phyloP scores from a whole-genome alignment of 345 rosid genomes.

The Arabis hirsuta region DNA sequence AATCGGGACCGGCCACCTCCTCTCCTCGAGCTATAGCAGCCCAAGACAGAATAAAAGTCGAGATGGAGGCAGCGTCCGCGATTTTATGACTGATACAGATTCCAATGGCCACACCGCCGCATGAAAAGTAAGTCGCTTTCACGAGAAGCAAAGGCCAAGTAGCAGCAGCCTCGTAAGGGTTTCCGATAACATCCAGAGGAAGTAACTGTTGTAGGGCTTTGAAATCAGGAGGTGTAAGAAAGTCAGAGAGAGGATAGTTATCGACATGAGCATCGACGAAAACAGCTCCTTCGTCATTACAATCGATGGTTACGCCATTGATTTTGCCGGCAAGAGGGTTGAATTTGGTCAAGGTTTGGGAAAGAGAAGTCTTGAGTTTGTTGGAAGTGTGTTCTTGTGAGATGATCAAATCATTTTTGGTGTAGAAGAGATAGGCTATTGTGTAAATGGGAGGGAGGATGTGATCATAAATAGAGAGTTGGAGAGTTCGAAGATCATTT shows the following conservation, averaged over 20 bases:
- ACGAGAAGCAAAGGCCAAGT: conserved; percentile 25
- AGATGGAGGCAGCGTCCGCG: conserved; percentile 51
- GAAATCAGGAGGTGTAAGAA: conserved; percentile 38
- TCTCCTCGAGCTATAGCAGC: conserved; percentile 32
- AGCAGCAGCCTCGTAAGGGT: neutral
- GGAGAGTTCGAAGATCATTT: conserved; percentile 23
- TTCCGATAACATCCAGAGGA: conserved; percentile 19
- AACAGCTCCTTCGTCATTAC: conserved; percentile 53
- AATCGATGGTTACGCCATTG: conserved; percentile 44
- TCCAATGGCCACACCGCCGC: conserved; percentile 53
- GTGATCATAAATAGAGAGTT: conserved; percentile 28
- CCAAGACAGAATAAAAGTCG: conserved; percentile 40
- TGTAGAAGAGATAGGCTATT: conserved; percentile 25
- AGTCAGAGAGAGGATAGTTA: conserved; percentile 34
- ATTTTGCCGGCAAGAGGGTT: conserved; percentile 61
- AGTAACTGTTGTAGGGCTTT: conserved; percentile 26
- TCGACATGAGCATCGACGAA: conserved; percentile 45
- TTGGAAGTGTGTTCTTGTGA: conserved; percentile 19
- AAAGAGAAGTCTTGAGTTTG: conserved; percentile 49
- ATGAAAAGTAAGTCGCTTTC: conserved; percentile 42
- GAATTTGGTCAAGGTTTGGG: conserved; percentile 49
- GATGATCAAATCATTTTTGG: conserved; percentile 1
- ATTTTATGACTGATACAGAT: conserved; percentile 51
- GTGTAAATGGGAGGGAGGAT: conserved; percentile 9
- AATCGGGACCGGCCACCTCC: neutral